These are phyloP conservation scores for Pythium folliculosum DNA, from an alignment of 352 stramenopile species.

Conservation along the genomic window DNA sequence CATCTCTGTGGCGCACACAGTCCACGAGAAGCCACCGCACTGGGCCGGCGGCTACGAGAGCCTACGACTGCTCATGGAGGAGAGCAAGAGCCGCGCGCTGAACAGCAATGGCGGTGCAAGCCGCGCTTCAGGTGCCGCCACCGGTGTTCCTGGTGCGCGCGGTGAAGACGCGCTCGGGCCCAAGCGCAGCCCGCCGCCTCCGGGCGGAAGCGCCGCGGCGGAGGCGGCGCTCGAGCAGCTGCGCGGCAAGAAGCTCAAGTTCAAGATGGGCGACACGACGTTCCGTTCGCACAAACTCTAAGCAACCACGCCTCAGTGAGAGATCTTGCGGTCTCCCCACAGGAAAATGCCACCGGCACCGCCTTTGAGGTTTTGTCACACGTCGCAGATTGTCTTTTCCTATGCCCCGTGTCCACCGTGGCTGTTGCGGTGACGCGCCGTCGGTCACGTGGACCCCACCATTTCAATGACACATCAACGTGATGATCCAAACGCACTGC, in stretches of 20 bases:
- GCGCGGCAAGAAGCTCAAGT: slow-evolving; percentile 87
- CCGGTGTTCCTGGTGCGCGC: slow-evolving; percentile 20
- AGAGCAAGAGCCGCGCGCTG: slow-evolving; percentile 68
- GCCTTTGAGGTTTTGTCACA: background rate
- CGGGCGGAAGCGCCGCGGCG: slow-evolving; percentile 28
- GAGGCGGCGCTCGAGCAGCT: slow-evolving; percentile 69
- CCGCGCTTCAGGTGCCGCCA: slow-evolving; percentile 10
- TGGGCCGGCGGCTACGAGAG: slow-evolving; percentile 84
- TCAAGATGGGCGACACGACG: slow-evolving; percentile 77
- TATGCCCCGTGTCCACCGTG: background rate
- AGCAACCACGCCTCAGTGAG: background rate
- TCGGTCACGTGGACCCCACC: slow-evolving; percentile 17
- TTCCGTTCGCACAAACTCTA: slow-evolving; percentile 86
- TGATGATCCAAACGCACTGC: background rate
- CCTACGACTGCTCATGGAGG: slow-evolving; percentile 82
- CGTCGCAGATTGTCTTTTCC: background rate
- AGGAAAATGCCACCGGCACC: background rate
- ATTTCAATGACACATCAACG: slow-evolving; percentile 16
- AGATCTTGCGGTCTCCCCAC: background rate
- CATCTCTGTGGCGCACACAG: slow-evolving; percentile 75
- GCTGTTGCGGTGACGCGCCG: slow-evolving; percentile 9
- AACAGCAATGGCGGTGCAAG: slow-evolving; percentile 25
- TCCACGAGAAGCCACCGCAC: slow-evolving; percentile 76
- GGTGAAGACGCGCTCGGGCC: slow-evolving; percentile 25
- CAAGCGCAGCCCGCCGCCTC: slow-evolving; percentile 28